Evolutionary conservation across 768 basidiomycete species (phyloP), one percentile per base, ranked within the genome.

Genomic region (Symmetrospora coprosmae): DNA sequence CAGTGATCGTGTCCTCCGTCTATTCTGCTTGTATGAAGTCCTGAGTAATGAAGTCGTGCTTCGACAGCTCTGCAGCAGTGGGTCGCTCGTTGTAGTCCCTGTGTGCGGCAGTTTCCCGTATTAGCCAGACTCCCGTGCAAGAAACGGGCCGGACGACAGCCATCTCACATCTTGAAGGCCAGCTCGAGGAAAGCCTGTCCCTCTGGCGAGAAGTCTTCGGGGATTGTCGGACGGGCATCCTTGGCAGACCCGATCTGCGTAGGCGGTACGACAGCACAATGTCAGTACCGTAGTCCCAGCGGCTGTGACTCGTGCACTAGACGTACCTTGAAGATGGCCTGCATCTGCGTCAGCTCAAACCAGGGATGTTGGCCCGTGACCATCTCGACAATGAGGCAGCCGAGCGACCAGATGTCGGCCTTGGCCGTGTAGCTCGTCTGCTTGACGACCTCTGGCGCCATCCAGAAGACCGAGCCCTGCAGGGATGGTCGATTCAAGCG

Each of bases 401-500:
- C 94, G 2, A 97, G 81, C 53, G 70, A 71, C 94, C 94, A 99
- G 64, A 99, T 92, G 71, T 99, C 94, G 59, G 94, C 83, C 75
- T 99, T 97, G 71, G 83, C 85, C 68, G 89, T 94, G 72, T 97
- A 97, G 82, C 82, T 80, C 25, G 83, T 89, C 75, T 99, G 94
- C 70, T 91, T 91, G 61, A 97, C 94, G 19, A 96, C 89, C 73
- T 96, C 92, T 0, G 92, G 92, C 0, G 92, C 92, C 92, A 97
- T 96, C 92, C 92, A 97, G 74, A 94, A 97, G 11, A 96, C 91
- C 1, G 90, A 94, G 1, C 94, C 94, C 72, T 97, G 94, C 4
- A 97, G 75, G 1, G 94, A 97, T 4, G 89, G 87, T 6, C 94
- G 79, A 70, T 96, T 84, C 41, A 82, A 79, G 59, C 84, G 6